A percentile compares a stretch with the other conserved stretches of the same genome.
Evolutionary conservation across 495 filamentous ascomycete species (phyloP).

Genomic region (Evernia prunastri): DNA sequence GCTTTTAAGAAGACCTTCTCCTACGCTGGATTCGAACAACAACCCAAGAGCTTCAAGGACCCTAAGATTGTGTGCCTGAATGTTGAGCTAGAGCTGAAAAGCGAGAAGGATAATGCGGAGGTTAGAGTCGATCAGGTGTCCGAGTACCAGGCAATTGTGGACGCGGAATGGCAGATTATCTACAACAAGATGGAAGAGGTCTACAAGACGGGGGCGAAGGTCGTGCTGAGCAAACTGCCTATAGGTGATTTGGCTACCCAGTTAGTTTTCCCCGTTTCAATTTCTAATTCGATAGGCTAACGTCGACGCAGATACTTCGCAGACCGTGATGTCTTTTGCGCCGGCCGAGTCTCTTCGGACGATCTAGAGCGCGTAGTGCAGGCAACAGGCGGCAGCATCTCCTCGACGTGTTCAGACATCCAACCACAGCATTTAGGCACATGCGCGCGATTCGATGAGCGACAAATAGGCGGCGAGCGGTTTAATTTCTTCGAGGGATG

Average conservation of each 20-base stretch:
- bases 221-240: constrained; percentile 92
- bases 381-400: constrained; percentile 84
- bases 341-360: constrained; percentile 83
- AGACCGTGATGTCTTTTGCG: constrained; percentile 97
- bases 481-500: constrained; percentile 98
- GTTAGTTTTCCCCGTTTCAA: constrained; percentile 36
- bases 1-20: constrained; percentile 99
- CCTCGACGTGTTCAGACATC: constrained; percentile 97
- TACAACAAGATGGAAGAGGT: constrained; percentile 96
- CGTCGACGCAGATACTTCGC: constrained; percentile 65
- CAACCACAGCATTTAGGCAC: constrained; percentile 81
- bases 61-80: constrained; percentile 95
- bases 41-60: constrained; percentile 89
- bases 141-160: constrained; percentile 98
- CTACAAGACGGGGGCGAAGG: constrained; percentile 88
- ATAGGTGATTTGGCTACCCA: constrained; percentile 97
- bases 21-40: constrained; percentile 98
- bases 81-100: constrained; percentile 95
- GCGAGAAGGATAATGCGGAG: constrained; percentile 98
- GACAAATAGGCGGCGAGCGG: constrained; percentile 93
- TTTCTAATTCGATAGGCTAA: constrained; percentile 18
- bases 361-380: constrained; percentile 95
- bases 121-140: constrained; percentile 97
- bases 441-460: constrained; percentile 86
- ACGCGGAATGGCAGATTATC: constrained; percentile 99